Evolutionary conservation across 1,139 yeast species (phyloP).

Genomic region (Nakaseomyces kungkrabaensis): DNA sequence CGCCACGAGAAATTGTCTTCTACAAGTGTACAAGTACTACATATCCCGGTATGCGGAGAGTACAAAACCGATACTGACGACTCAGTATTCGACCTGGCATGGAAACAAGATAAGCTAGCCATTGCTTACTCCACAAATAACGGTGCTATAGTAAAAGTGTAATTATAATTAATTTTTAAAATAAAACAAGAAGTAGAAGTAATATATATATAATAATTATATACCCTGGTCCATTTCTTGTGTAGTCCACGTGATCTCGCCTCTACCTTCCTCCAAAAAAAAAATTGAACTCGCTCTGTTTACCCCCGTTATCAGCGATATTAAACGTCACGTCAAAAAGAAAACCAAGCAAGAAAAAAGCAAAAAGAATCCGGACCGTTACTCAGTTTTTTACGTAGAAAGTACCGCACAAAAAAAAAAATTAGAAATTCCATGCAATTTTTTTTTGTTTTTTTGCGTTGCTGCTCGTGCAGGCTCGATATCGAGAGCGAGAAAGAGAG

Average conservation of each 20-base stretch:
- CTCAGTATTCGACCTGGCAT: conserved; percentile 12
- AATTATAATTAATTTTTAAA: not conserved
- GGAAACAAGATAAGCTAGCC: conserved; percentile 10
- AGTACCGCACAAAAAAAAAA: too few species aligned
- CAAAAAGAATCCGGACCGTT: too few species aligned
- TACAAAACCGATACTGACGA: conserved; percentile 6
- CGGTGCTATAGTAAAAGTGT: conserved; percentile 10
- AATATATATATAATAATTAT: too few species aligned
- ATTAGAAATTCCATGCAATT: too few species aligned
- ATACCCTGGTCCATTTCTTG: too few species aligned
- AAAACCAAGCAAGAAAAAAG: not conserved
- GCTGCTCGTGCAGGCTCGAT: too few species aligned
- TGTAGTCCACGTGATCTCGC: not conserved
- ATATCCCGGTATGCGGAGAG: conserved; percentile 1
- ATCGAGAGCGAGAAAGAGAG: too few species aligned
- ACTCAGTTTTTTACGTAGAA: too few species aligned
- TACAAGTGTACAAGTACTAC: conserved; percentile 11
- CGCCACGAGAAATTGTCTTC: not conserved
- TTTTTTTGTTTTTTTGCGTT: too few species aligned
- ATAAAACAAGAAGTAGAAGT: not conserved
- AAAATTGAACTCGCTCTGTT: not conserved
- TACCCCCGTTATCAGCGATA: not conserved
- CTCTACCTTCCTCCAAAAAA: not conserved
- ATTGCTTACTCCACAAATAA: conserved; percentile 11
- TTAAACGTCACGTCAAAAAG: not conserved